Evolutionary conservation across 805 yeast genomes (phyloP).

Genomic region (Kuraishia capsulata): DNA sequence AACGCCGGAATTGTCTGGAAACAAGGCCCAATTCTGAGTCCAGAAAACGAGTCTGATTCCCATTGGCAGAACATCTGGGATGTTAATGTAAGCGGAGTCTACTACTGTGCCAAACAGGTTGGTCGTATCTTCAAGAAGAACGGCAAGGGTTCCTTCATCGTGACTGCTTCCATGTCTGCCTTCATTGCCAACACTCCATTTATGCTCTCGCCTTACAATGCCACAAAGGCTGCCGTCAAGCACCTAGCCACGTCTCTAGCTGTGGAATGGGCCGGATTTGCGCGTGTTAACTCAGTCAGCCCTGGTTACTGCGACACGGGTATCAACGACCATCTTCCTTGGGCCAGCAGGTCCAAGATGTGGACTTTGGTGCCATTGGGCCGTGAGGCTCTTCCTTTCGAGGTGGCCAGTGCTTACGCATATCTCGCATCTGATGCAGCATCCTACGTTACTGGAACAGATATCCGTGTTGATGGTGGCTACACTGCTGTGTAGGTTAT

Average conservation of each 20-base stretch:
- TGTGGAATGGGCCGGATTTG: conserved; percentile 36
- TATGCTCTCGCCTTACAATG: conserved; percentile 41
- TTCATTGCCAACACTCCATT: conserved; percentile 46
- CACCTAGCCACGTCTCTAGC: conserved; percentile 39
- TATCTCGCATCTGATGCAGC: conserved; percentile 47
- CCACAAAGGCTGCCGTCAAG: conserved; percentile 41
- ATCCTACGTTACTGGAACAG: conserved; percentile 39
- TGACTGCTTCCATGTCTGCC: conserved; percentile 50
- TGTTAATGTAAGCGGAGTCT: conserved; percentile 41
- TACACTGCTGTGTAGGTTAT: conserved; percentile 14
- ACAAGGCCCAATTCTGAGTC: conserved; percentile 23
- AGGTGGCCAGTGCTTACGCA: conserved; percentile 42
- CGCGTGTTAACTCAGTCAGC: conserved; percentile 9
- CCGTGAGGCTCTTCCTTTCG: conserved; percentile 41
- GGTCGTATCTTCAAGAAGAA: conserved; percentile 39
- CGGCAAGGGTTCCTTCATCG: conserved; percentile 38
- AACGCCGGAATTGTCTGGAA: conserved; percentile 30
- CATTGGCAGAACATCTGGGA: conserved; percentile 33
- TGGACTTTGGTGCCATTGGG: conserved; percentile 32
- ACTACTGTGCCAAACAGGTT: conserved; percentile 42
- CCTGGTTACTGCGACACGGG: conserved; percentile 13
- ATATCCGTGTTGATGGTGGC: conserved; percentile 45
- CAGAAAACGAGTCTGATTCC: conserved; percentile 22
- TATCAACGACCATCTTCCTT: conserved; percentile 40
- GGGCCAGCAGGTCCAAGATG: conserved; percentile 44